Evolutionary conservation across 257 asterid genomes (phyloP).

Genomic region (Solanum paucissectum): DNA sequence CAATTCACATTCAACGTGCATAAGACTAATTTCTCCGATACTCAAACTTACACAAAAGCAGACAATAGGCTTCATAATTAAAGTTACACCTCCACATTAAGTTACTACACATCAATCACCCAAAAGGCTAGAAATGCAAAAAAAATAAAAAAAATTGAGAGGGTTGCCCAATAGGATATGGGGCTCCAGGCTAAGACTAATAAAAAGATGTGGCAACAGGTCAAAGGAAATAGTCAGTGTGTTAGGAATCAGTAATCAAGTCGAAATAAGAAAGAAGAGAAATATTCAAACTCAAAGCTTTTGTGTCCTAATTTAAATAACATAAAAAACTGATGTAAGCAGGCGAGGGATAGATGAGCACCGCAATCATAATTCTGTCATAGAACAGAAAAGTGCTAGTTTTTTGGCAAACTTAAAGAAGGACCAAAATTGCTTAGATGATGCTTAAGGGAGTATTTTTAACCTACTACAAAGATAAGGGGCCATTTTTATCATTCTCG

Average conservation of each 20-base stretch:
- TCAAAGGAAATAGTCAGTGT: neutral
- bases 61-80: neutral
- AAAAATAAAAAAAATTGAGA: neutral
- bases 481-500: no score
- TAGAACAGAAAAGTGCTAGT: neutral
- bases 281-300: neutral
- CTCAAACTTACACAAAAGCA: neutral
- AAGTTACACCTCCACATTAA: neutral
- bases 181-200: neutral
- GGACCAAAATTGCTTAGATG: neutral
- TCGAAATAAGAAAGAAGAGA: neutral
- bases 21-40: neutral
- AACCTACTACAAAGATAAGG: no score
- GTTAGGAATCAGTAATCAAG: neutral
- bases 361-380: neutral
- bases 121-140: neutral
- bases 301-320: neutral
- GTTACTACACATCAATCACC: neutral
- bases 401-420: neutral
- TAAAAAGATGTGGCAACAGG: neutral
- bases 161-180: neutral
- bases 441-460: no score
- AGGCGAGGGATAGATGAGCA: no score
- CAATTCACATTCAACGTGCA: neutral
- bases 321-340: neutral